Evolutionary conservation across 371 early-diverging fungal species (phyloP).

Genomic region (Nematocida sp.): DNA sequence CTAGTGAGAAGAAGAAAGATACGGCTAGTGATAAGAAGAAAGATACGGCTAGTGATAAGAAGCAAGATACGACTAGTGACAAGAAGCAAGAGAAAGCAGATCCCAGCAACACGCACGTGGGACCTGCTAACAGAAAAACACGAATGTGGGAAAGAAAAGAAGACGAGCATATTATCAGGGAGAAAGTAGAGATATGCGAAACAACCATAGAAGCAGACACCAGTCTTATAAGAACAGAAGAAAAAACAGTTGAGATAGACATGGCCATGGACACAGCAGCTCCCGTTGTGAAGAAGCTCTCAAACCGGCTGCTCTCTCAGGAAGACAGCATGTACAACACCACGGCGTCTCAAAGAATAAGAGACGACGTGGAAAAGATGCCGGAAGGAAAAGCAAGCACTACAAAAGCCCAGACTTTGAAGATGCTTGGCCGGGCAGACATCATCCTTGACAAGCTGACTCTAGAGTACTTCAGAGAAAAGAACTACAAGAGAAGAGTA

Average conservation of each 20-base stretch:
- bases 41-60: no score
- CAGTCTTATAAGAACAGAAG: background rate
- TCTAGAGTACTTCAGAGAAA: constrained; percentile 18
- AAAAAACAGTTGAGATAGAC: background rate
- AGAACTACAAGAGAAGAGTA: background rate
- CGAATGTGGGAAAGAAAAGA: background rate
- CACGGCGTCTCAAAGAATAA: background rate
- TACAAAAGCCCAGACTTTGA: background rate
- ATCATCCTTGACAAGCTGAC: constrained; percentile 14
- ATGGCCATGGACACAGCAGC: background rate
- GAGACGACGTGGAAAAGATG: background rate
- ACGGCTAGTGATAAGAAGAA: no score
- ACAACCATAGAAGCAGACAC: background rate
- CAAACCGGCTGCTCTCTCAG: background rate
- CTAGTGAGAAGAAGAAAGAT: no score
- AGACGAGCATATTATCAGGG: constrained; percentile 14
- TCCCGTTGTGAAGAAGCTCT: background rate
- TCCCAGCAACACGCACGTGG: no score
- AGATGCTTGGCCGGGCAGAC: constrained; percentile 11
- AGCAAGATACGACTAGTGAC: no score
- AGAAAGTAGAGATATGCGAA: background rate
- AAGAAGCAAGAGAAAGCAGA: no score
- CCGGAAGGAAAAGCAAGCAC: background rate
- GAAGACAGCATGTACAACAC: constrained; percentile 3
- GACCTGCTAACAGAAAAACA: no score